Conservation (phyloP, 2,329 filamentous ascomycete species). For the Rutstroemia sp. region DNA sequence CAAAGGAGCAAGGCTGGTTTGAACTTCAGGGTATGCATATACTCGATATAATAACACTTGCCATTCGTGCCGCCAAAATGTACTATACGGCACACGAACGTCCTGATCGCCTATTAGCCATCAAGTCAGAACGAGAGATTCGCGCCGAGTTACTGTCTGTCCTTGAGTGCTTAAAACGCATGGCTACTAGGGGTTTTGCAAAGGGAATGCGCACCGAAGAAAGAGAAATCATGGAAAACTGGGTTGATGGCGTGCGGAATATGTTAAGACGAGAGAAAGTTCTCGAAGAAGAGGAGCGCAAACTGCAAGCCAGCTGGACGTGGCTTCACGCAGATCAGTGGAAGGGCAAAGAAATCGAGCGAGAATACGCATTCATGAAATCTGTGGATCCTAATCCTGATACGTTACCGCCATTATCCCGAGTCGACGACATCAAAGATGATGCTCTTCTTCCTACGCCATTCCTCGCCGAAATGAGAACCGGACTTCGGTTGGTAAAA, state of each 20-base stretch:
- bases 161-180: conserved; percentile 85
- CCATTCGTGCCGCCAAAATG: conserved; percentile 90
- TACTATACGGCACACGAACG: conserved; percentile 94
- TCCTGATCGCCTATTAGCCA: conserved; percentile 74
- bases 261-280: conserved; percentile 72
- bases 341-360: conserved; percentile 64
- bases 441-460: conserved; percentile 53
- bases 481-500: conserved; percentile 72
- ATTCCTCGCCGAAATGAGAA: conserved; percentile 67
- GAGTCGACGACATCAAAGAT: conserved; percentile 38
- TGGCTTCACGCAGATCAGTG: conserved; percentile 73
- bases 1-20: conserved; percentile 55
- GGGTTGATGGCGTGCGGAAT: conserved; percentile 71
- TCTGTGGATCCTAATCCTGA: conserved; percentile 60
- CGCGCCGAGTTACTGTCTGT: conserved; percentile 77
- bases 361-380: conserved; percentile 73
- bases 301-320: conserved; percentile 60
- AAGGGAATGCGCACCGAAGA: conserved; percentile 77
- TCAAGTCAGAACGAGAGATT: conserved; percentile 81
- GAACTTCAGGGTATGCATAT: conserved; percentile 90
- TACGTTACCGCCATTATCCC: conserved; percentile 61
- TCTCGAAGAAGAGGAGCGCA: conserved; percentile 64
- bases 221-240: conserved; percentile 63
- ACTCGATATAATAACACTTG: conserved; percentile 84
- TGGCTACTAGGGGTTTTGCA: conserved; percentile 80